Evolutionary conservation across 2,329 filamentous ascomycete genomes (phyloP).

Genomic region (Xylaria sp.): DNA sequence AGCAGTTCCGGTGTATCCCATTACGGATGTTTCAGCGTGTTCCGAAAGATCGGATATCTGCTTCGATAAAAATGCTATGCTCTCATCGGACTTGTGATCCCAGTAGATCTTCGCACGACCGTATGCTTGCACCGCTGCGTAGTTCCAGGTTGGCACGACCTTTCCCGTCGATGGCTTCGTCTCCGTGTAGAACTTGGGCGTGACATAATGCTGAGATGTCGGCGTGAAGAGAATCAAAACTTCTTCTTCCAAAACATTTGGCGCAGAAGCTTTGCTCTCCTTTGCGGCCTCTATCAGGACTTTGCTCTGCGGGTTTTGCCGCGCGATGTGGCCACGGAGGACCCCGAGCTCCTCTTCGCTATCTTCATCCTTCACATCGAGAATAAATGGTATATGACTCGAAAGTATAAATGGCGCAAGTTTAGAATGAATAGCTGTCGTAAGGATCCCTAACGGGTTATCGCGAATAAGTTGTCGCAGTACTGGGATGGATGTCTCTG

Average conservation of each 20-base stretch:
- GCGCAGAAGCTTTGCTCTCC: slow-evolving; percentile 5
- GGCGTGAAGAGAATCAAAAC: slow-evolving; percentile 28
- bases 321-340: slow-evolving; percentile 26
- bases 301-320: slow-evolving; percentile 30
- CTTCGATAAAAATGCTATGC: slow-evolving; percentile 24
- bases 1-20: slow-evolving; percentile 22
- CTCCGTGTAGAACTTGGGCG: slow-evolving; percentile 31
- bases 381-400: slow-evolving; percentile 26
- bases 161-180: slow-evolving; percentile 29
- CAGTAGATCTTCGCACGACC: slow-evolving; percentile 26
- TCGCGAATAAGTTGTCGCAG: slow-evolving; percentile 24
- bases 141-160: slow-evolving; percentile 32
- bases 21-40: slow-evolving; percentile 22
- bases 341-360: slow-evolving; percentile 23
- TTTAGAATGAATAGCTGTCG: slow-evolving; percentile 29
- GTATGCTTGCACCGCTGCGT: slow-evolving; percentile 26
- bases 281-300: slow-evolving; percentile 27
- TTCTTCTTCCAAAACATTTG: slow-evolving; percentile 19
- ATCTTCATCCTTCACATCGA: slow-evolving; percentile 23
- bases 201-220: slow-evolving; percentile 25
- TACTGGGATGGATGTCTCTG: slow-evolving; percentile 21
- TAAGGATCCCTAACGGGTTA: slow-evolving; percentile 21
- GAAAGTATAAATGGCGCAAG: slow-evolving; percentile 25
- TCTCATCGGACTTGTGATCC: slow-evolving; percentile 30
- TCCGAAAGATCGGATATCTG: slow-evolving; percentile 30